Conservation (phyloP, 495 filamentous ascomycete species). For the Achaetomiella virescens region DNA sequence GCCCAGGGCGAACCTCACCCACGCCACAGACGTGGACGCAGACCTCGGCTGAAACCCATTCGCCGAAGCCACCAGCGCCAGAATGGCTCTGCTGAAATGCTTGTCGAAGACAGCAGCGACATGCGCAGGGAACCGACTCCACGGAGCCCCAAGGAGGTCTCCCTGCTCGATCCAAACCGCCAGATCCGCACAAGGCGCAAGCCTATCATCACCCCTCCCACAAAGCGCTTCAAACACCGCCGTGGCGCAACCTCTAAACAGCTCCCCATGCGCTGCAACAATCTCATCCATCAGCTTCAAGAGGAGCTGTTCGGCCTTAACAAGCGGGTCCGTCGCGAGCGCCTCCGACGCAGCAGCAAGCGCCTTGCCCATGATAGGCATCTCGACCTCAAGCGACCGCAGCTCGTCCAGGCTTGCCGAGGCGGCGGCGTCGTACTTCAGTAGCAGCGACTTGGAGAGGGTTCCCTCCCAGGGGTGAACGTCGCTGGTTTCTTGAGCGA, state of each 20-base stretch:
- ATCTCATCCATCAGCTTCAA: conserved; percentile 46
- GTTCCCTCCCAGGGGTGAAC: conserved; percentile 46
- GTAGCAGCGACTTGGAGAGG: conserved; percentile 51
- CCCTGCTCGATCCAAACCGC: conserved; percentile 22
- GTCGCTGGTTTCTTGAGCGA: conserved; percentile 25
- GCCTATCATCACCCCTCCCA: background rate
- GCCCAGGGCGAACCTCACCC: conserved; percentile 58
- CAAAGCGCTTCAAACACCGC: conserved; percentile 15
- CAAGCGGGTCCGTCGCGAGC: conserved; percentile 42
- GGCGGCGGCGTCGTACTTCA: conserved; percentile 47
- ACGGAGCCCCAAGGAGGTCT: conserved; percentile 3
- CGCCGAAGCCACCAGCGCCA: conserved; percentile 29
- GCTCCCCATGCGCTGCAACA: conserved; percentile 34
- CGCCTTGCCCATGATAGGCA: conserved; percentile 53
- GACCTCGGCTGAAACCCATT: conserved; percentile 21
- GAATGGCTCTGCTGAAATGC: conserved; percentile 38
- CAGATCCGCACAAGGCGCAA: conserved; percentile 10
- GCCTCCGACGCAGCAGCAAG: conserved; percentile 42
- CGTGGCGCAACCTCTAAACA: conserved; percentile 5
- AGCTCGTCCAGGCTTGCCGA: conserved; percentile 55
- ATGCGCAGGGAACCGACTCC: conserved; percentile 16
- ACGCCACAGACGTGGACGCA: conserved; percentile 47
- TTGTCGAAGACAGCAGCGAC: conserved; percentile 26
- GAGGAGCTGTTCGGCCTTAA: conserved; percentile 42
- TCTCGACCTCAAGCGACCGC: conserved; percentile 58